phyloP scores from a whole-genome alignment of 345 rosid genomes.

The Citrus mangshanensis region DNA sequence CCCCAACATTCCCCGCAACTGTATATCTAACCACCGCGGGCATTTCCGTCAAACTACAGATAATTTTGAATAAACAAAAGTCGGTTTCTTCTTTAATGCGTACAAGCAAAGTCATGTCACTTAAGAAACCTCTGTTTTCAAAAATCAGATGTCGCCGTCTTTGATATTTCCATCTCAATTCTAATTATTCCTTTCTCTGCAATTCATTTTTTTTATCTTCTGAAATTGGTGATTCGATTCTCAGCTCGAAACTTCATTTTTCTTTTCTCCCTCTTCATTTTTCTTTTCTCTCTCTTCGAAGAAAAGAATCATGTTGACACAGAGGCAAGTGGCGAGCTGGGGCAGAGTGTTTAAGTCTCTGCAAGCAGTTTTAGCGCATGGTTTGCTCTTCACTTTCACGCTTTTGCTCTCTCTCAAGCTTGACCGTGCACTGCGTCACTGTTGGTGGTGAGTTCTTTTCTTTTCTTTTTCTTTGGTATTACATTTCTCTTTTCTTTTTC shows the following conservation, averaged over 20 bases:
- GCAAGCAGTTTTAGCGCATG: constrained; percentile 64
- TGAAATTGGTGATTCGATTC: neutral
- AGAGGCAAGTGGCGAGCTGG: constrained; percentile 66
- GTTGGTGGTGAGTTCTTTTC: constrained; percentile 69
- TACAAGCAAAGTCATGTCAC: neutral
- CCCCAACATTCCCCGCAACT: too few relatives aligned
- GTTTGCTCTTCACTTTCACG: constrained; percentile 74
- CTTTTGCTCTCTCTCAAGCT: constrained; percentile 77
- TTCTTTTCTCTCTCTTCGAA: neutral
- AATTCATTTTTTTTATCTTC: neutral
- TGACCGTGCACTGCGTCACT: constrained; percentile 44
- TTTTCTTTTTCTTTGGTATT: neutral
- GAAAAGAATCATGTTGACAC: constrained; percentile 39
- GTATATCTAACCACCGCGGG: too few relatives aligned
- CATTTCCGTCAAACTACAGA: too few relatives aligned
- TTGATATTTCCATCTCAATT: neutral
- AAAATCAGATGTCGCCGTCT: neutral
- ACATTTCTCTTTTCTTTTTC: neutral
- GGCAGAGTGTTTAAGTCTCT: constrained; percentile 67
- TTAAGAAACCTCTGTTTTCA: neutral
- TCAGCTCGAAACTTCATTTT: neutral
- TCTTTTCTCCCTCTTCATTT: neutral
- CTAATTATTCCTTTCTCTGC: neutral
- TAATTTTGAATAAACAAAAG: neutral
- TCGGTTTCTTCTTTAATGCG: neutral